Conservation (phyloP, 306 rosid species). For the Cucumis cinereus region DNA sequence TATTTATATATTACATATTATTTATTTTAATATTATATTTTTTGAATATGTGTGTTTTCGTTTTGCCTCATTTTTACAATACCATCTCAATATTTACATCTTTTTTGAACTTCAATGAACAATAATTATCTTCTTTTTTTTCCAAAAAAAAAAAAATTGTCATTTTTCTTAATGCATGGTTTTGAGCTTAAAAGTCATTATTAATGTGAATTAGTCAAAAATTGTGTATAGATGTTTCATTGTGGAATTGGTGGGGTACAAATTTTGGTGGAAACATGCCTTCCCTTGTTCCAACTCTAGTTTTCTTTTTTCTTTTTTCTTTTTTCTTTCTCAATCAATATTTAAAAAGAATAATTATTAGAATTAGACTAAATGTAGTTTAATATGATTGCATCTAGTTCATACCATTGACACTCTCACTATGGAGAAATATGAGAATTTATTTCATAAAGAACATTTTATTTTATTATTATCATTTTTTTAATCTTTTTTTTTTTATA, state of each 20-base stretch:
- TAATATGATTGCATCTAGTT: background rate
- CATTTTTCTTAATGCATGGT: background rate
- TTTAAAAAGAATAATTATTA: background rate
- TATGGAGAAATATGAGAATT: background rate
- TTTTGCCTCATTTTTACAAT: no score
- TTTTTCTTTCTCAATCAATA: background rate
- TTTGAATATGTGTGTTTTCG: no score
- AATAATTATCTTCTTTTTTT: background rate
- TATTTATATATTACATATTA: no score
- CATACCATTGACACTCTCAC: background rate
- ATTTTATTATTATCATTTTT: no score
- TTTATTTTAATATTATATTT: no score
- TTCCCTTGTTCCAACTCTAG: background rate
- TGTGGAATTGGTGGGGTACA: constrained; percentile 5
- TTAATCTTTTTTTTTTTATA: no score
- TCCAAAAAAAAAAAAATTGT: background rate
- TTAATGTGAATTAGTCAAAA: background rate
- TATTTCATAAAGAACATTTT: no score
- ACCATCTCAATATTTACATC: background rate
- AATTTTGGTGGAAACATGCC: constrained; percentile 7
- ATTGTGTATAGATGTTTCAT: background rate
- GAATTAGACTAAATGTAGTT: background rate
- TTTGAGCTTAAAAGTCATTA: background rate
- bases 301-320: no score
- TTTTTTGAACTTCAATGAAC: background rate